Conservation (phyloP, 345 rosid species). For the Eutrema heterophyllum region DNA sequence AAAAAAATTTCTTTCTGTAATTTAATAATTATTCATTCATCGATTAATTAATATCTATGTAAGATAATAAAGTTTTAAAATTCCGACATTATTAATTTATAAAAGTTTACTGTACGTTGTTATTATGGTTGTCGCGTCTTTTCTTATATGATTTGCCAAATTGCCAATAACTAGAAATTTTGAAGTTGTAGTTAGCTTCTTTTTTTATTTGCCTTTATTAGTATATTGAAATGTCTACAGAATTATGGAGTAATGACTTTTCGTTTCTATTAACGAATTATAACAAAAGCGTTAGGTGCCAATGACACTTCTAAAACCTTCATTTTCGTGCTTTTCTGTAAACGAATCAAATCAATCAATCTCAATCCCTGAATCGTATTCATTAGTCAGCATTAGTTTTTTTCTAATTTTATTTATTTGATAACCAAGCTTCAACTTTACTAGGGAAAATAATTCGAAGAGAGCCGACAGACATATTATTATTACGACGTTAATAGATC, state of each 20-base stretch:
- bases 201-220: neutral
- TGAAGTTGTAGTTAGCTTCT: neutral
- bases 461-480: neutral
- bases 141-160: neutral
- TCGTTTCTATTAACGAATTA: conserved; percentile 7
- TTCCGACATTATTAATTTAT: too few relatives aligned
- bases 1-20: too few relatives aligned
- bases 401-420: neutral
- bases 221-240: neutral
- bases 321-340: conserved; percentile 23
- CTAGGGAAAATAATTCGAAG: conserved; percentile 4
- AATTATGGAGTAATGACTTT: conserved; percentile 7
- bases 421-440: conserved; percentile 9
- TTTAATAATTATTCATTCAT: too few relatives aligned
- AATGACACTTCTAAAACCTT: conserved; percentile 26
- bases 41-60: too few relatives aligned
- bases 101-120: neutral
- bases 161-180: neutral
- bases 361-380: conserved; percentile 13
- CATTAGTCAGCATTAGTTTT: neutral
- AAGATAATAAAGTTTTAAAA: too few relatives aligned
- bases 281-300: conserved; percentile 29
- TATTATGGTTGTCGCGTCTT: neutral
- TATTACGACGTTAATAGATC: neutral
- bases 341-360: conserved; percentile 23